Evolutionary conservation across 1,139 yeast species (phyloP), one percentile per base, ranked within the genome.

Genomic region (Meyerozyma sp.): DNA sequence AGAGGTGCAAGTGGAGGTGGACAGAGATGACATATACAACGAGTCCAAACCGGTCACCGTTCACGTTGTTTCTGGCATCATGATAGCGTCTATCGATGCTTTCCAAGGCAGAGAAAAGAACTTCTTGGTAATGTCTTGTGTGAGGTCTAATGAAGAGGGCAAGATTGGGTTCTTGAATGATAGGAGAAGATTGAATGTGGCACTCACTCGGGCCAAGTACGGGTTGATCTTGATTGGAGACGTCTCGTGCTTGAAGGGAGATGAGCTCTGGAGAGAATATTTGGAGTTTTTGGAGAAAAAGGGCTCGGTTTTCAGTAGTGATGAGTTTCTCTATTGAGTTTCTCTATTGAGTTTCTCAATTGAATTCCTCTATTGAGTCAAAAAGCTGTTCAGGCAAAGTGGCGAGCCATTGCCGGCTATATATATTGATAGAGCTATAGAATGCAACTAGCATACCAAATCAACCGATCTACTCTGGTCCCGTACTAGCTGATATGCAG

Each of bases 11-110:
- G 68, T 75, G 41, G 82, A 79, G 45, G 67, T 73, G 21, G 85
- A 80, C 53, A 71, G 79, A 44, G 84, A 79, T 52, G 83, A 79
- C 55, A 64, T 77, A 40, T 64, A 67, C 48, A 68, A 70, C 48
- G 77, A 69, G 40, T 65, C 75, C 1, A 76, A 75, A 49, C 79
- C 81, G 1, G 66, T 73, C 25, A 74, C 81, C 3, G 79, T 83
- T 46, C 83, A 82, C 54, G 73, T 76, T 32, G 81, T 83, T 42
- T 77, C 82, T 35, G 84, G 77, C 25, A 75, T 83, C n/a, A 78
- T 81, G 75, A 75, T 83, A 44, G 86, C 89, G 1, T 79, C 84
- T 0, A 75, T 81, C 40, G 85, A 81, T 58, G 84, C 85, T 0
- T 81, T 79, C 66, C 86, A 81, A 58, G 85, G 86, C 28, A 73